Conservation (phyloP, 148 eudicot species). For the Beta vulgaris region DNA sequence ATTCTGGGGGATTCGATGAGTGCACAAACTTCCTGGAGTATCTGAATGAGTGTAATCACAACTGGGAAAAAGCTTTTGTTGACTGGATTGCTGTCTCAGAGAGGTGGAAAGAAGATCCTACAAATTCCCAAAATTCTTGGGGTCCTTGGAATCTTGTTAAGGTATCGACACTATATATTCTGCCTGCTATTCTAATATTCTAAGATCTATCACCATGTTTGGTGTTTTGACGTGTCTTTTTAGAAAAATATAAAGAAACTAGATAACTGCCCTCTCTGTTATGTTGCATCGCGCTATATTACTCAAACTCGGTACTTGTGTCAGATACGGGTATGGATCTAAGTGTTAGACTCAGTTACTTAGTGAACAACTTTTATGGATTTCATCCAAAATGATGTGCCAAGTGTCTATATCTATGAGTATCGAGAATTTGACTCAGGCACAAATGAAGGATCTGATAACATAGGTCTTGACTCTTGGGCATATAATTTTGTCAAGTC, state of each 20-base stretch:
- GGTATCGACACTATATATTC: constrained; percentile 40
- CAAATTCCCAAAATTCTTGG: constrained; percentile 50
- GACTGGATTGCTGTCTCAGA: constrained; percentile 65
- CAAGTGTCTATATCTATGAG: too few relatives aligned
- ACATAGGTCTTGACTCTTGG: too few relatives aligned
- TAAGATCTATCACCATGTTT: constrained; percentile 9
- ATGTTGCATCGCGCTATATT: too few relatives aligned
- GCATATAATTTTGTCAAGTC: not conserved
- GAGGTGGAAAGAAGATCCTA: constrained; percentile 56
- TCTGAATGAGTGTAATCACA: constrained; percentile 59
- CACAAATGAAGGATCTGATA: too few relatives aligned
- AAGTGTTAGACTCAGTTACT: too few relatives aligned
- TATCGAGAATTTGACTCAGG: too few relatives aligned
- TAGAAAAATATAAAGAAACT: not conserved
- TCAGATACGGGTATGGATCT: too few relatives aligned
- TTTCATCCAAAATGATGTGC: too few relatives aligned
- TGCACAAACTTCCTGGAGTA: constrained; percentile 77
- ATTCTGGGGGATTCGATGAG: constrained; percentile 85
- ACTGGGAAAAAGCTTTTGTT: constrained; percentile 85
- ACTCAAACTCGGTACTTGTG: too few relatives aligned
- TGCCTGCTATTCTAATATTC: not conserved
- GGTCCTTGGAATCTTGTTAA: constrained; percentile 86
- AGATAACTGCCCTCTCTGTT: not conserved
- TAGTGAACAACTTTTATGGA: too few relatives aligned
- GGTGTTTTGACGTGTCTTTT: not conserved